Conservation (phyloP, 176 grass and related monocot genomes). For the Aegilops speltoides region DNA sequence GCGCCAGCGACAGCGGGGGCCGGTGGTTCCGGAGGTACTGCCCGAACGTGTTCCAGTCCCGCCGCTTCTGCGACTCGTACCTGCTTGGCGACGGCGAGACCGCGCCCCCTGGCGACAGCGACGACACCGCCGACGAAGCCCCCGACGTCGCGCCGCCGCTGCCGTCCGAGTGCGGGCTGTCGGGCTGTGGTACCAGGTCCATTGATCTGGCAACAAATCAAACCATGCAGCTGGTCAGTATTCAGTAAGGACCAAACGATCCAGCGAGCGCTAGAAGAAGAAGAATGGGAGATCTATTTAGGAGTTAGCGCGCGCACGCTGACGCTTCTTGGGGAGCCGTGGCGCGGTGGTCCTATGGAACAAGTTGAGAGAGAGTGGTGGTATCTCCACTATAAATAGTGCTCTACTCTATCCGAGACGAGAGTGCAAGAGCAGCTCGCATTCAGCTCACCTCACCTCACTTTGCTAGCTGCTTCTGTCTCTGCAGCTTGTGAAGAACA, state of each 20-base stretch:
- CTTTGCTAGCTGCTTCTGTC: neutral
- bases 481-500: neutral
- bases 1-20: conserved; percentile 70
- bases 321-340: conserved; percentile 30
- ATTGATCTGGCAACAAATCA: conserved; percentile 34
- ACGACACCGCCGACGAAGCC: neutral
- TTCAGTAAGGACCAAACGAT: neutral
- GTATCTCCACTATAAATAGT: conserved; percentile 19
- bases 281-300: conserved; percentile 49
- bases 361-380: neutral
- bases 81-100: conserved; percentile 45
- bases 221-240: neutral
- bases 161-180: conserved; percentile 70
- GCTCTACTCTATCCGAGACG: neutral
- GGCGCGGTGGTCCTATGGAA: conserved; percentile 33
- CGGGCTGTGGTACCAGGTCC: conserved; percentile 66
- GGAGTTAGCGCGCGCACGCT: conserved; percentile 20
- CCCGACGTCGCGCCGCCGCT: neutral
- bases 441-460: neutral
- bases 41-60: conserved; percentile 99
- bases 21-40: conserved; percentile 94
- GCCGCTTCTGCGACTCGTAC: conserved; percentile 97
- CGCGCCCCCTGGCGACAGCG: neutral
- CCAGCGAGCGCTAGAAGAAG: neutral
- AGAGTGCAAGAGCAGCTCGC: neutral